Percentiles rank a stretch among this genome's conserved stretches.
Conservation (phyloP, 352 stramenopile genomes). For the Phytophthora citricola region DNA sequence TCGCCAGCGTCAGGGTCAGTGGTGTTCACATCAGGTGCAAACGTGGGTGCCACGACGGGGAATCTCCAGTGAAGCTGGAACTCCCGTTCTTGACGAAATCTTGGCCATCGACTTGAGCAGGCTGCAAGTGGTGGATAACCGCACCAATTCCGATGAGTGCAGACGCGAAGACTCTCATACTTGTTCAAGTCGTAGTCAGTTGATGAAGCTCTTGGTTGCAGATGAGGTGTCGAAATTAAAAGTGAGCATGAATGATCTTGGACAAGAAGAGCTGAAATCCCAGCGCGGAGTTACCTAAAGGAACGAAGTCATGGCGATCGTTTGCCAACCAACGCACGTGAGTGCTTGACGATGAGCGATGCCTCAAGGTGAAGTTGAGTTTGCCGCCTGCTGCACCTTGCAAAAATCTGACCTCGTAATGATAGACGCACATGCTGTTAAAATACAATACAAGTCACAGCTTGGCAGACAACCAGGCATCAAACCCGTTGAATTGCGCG, state of each 20-base stretch:
- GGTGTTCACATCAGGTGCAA: slow-evolving; percentile 10
- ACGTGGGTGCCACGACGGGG: slow-evolving; percentile 19
- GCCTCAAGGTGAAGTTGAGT: no score
- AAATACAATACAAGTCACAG: no score
- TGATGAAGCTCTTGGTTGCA: slow-evolving; percentile 17
- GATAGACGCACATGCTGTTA: no score
- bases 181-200: slow-evolving; percentile 11
- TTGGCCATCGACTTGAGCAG: slow-evolving; percentile 21
- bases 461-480: no score
- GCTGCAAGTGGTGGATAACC: slow-evolving; percentile 28
- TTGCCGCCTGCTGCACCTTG: no score
- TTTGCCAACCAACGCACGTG: no score
- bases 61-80: slow-evolving; percentile 22
- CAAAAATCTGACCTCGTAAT: no score
- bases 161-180: slow-evolving; percentile 38
- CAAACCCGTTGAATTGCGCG: no score
- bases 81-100: slow-evolving; percentile 14
- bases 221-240: slow-evolving; percentile 36
- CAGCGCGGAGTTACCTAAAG: no score
- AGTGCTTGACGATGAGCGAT: no score
- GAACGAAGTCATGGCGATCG: no score
- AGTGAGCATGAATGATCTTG: slow-evolving; percentile 21
- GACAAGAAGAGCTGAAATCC: no score
- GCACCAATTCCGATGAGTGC: slow-evolving; percentile 25
- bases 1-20: slow-evolving; percentile 10